Base-by-base conservation (phyloP, 331 rosid genomes). In the Acacia concinna region DNA sequence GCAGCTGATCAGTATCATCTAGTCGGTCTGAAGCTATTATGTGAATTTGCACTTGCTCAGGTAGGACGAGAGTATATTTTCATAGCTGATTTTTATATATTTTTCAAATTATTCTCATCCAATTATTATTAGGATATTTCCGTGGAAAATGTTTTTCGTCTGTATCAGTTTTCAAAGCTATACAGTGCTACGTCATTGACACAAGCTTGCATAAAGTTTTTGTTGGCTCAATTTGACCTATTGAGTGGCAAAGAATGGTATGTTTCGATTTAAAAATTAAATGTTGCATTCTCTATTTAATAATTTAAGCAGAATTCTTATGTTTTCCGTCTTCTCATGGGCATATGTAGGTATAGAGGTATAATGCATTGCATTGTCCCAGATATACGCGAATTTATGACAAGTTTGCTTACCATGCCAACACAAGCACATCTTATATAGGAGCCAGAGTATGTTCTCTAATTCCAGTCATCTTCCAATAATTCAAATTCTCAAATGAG, bases 1-100 rank as follows among this genome's bases (percentile, higher is more conserved):
- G 93, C 90, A 41, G 94, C 91, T 46, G 97, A 92, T 84, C 97
- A 90, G 85, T 92, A 90, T 88, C 93, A 90, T 74, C 67, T 92
- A 11, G 97, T 88, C 6, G 91, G 90, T 63, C 93, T 91, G 37
- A 87, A 91, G 80, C 84, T 82, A 52, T 80, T 77, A 54, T 90
- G 93, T 23, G 97, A 90, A 84, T 44, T 78, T 70, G 49, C 82
- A 62, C 85, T 92, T 79, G 83, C 90, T 60, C 87, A 87, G 91
- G 97, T 92, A 68, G 27, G 78, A 76, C 59, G 28, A n/a, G 46
- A 74, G 10, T 41, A 41, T 35, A 46, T 73, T 18, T 72, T 64
- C 31, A 13, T 4, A 0, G 40, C 14, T 54, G 49, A 60, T 46
- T 59, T 23, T 34, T 20, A 2, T 18, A 3, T 64, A 3, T 65